These are phyloP conservation scores for Acer negundo DNA, from an alignment of 345 rosid species.

Conservation along the genomic window DNA sequence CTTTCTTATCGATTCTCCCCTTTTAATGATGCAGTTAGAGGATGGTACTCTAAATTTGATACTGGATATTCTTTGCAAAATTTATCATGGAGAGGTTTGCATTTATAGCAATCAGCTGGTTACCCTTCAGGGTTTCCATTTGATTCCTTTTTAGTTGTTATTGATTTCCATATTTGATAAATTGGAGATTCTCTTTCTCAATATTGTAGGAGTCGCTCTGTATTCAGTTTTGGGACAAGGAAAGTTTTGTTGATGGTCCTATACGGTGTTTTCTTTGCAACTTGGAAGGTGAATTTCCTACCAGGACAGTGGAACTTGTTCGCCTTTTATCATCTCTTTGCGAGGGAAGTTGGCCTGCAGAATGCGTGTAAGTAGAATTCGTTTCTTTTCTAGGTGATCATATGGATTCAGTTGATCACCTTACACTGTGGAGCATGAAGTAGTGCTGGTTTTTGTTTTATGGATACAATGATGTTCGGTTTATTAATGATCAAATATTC, in stretches of 20 bases:
- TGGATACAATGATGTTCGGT: neutral
- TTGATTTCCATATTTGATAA: slow-evolving; percentile 18
- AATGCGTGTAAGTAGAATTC: slow-evolving; percentile 80
- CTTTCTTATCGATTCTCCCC: slow-evolving; percentile 19
- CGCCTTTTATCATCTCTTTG: slow-evolving; percentile 82
- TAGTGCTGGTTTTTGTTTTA: neutral
- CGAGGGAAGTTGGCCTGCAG: slow-evolving; percentile 97
- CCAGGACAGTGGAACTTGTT: slow-evolving; percentile 68
- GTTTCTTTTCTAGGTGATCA: neutral
- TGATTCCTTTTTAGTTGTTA: slow-evolving; percentile 11
- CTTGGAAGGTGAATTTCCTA: slow-evolving; percentile 89
- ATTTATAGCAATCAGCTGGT: slow-evolving; percentile 13
- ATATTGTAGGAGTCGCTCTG: slow-evolving; percentile 86
- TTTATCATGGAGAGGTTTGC: slow-evolving; percentile 88
- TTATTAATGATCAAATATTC: neutral
- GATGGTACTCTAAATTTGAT: slow-evolving; percentile 68
- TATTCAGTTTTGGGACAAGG: slow-evolving; percentile 93
- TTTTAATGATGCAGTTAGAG: slow-evolving; percentile 58
- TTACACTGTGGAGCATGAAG: neutral
- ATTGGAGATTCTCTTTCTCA: slow-evolving; percentile 27
- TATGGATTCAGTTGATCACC: neutral
- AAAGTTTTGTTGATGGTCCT: slow-evolving; percentile 92
- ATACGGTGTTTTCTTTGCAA: slow-evolving; percentile 89
- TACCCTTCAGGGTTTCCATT: slow-evolving; percentile 17
- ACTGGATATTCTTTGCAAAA: slow-evolving; percentile 82